Conservation (phyloP, 106 monocot genomes). For the Allium sativum region DNA sequence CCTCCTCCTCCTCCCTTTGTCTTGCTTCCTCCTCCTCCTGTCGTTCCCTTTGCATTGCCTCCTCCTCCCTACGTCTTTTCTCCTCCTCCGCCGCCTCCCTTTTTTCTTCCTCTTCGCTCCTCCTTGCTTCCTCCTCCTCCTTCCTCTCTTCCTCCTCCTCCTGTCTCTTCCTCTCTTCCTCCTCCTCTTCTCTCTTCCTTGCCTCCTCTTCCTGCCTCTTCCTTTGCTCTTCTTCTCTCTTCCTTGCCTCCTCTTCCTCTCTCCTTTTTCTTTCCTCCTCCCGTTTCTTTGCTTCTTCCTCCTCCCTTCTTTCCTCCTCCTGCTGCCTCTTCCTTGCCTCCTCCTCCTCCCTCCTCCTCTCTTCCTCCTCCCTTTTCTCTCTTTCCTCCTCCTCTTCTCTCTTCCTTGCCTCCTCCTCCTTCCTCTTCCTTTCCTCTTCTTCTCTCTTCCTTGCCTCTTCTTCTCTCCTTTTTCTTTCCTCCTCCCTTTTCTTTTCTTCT, state of each 20-base stretch:
- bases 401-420: not conserved
- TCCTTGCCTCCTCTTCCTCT: not conserved
- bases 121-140: not conserved
- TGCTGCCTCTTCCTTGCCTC: not conserved
- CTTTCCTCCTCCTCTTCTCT: not conserved
- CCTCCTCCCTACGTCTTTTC: not conserved
- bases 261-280: not conserved
- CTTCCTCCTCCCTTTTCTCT: not conserved
- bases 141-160: not conserved
- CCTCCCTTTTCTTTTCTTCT: constrained; percentile 1
- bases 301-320: not conserved
- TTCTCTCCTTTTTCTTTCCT: constrained; percentile 1
- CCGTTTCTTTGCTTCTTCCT: not conserved
- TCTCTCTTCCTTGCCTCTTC: constrained; percentile 2
- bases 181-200: not conserved
- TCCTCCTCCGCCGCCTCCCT: not conserved
- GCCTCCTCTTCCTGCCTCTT: not conserved
- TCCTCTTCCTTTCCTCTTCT: not conserved
- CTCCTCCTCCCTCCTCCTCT: not conserved
- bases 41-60: not conserved
- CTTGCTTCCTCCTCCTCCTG: no score
- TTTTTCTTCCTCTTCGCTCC: not conserved
- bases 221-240: not conserved
- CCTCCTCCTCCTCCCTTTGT: not conserved
- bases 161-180: not conserved